phyloP scores from a whole-genome alignment of 495 filamentous ascomycete genomes.

The Mytilinidion resinicola region DNA sequence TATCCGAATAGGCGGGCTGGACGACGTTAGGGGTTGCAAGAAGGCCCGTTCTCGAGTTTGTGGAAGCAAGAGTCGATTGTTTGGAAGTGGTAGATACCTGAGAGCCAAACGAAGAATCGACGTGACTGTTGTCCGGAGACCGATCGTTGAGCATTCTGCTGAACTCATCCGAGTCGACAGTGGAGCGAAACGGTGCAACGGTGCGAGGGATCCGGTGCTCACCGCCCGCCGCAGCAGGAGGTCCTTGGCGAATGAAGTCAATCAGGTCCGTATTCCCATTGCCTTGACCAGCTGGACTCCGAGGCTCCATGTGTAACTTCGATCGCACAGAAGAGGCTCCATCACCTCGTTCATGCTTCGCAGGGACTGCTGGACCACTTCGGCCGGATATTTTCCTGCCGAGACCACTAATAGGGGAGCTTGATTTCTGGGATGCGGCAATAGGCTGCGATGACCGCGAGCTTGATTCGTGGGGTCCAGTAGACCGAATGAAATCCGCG shows the following conservation, averaged over 20 bases:
- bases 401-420: constrained; percentile 13
- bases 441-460: constrained; percentile 25
- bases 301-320: constrained; percentile 51
- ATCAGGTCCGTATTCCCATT: constrained; percentile 78
- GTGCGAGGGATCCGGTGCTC: constrained; percentile 69
- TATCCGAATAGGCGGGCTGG: constrained; percentile 26
- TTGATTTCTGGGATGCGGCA: constrained; percentile 11
- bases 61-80: constrained; percentile 46
- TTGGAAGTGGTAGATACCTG: constrained; percentile 36
- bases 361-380: background rate
- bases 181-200: constrained; percentile 77
- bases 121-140: constrained; percentile 8
- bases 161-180: constrained; percentile 75
- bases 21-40: constrained; percentile 32
- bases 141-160: constrained; percentile 45
- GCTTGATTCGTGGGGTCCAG: constrained; percentile 54
- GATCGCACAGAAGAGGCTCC: constrained; percentile 15
- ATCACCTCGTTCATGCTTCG: background rate
- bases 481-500: constrained; percentile 78
- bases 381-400: constrained; percentile 18
- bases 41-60: constrained; percentile 54
- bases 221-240: constrained; percentile 48
- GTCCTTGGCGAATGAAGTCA: constrained; percentile 86
- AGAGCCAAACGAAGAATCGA: constrained; percentile 18
- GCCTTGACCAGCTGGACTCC: constrained; percentile 56